Evolutionary conservation across 805 yeast species (phyloP).

Genomic region (Saccharomycopsis microspora): DNA sequence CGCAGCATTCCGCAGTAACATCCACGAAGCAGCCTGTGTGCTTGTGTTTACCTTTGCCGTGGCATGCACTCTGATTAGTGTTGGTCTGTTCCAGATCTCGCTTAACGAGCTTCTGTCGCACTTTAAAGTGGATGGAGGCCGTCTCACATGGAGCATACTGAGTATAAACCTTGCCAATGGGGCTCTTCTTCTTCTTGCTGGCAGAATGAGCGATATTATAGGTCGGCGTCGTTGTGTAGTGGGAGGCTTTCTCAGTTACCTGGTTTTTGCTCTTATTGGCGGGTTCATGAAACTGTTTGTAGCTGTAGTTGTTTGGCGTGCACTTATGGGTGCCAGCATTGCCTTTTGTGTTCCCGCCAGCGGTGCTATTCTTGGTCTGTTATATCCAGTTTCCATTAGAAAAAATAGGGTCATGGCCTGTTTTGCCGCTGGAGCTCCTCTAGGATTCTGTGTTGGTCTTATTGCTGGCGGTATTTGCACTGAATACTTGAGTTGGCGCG

Average conservation of each 20-base stretch:
- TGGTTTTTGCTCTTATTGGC: conserved; percentile 24
- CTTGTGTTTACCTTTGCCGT: conserved; percentile 28
- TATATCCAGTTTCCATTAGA: conserved; percentile 28
- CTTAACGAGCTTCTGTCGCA: conserved; percentile 25
- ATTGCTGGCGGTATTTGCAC: conserved; percentile 33
- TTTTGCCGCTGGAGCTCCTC: conserved; percentile 36
- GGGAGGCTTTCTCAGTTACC: conserved; percentile 24
- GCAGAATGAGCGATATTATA: conserved; percentile 36
- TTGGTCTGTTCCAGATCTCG: conserved; percentile 27
- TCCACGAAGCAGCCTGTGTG: conserved; percentile 26
- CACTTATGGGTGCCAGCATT: conserved; percentile 31
- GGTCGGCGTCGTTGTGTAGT: conserved; percentile 33
- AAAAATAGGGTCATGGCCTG: conserved; percentile 33
- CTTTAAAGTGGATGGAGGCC: conserved; percentile 29
- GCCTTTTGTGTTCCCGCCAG: conserved; percentile 37
- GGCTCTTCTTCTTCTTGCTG: conserved; percentile 30
- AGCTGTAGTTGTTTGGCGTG: conserved; percentile 30
- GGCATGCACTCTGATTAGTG: conserved; percentile 28
- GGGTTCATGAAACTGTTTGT: conserved; percentile 28
- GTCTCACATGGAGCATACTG: conserved; percentile 32
- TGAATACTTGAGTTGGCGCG: conserved; percentile 30
- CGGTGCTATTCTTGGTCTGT: conserved; percentile 34
- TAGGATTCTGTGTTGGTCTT: conserved; percentile 34
- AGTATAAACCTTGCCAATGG: conserved; percentile 33
- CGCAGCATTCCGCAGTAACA: conserved; percentile 22